Conservation (phyloP, 2,329 filamentous ascomycete species). For the Diaporthe citri region DNA sequence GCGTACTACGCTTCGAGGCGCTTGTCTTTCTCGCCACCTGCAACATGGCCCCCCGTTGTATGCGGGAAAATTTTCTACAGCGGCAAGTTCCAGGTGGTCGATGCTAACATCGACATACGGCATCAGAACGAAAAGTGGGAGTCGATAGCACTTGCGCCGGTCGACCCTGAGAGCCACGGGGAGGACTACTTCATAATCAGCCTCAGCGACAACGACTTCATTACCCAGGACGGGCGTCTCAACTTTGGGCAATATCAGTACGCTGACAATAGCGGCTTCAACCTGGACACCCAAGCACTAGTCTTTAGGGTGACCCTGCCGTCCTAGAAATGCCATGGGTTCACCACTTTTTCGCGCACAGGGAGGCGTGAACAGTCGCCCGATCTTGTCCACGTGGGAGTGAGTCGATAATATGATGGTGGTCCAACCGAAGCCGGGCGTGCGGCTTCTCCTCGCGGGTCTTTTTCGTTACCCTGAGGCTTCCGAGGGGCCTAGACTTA, state of each 20-base stretch:
- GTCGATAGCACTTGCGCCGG: conserved; percentile 72
- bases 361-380: conserved; percentile 4
- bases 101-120: too few species aligned
- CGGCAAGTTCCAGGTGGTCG: not conserved
- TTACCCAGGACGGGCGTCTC: conserved; percentile 75
- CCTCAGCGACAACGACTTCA: conserved; percentile 80
- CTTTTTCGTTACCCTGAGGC: conserved; percentile 6
- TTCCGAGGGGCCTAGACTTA: not conserved
- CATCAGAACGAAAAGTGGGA: conserved; percentile 90
- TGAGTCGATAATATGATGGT: conserved; percentile 12
- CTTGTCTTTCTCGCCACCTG: conserved; percentile 8
- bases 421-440: not conserved
- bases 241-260: conserved; percentile 69
- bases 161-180: conserved; percentile 58
- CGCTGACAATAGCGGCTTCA: conserved; percentile 66
- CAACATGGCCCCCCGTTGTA: not conserved
- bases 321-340: not conserved
- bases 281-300: conserved; percentile 72
- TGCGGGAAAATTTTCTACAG: conserved; percentile 3
- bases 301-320: conserved; percentile 68
- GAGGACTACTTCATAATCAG: conserved; percentile 74
- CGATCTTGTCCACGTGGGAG: not conserved
- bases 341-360: not conserved
- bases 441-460: conserved; percentile 18
- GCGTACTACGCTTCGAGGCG: conserved; percentile 3